Base-by-base conservation (phyloP, 352 stramenopile species). In the Pythium angustatum region DNA sequence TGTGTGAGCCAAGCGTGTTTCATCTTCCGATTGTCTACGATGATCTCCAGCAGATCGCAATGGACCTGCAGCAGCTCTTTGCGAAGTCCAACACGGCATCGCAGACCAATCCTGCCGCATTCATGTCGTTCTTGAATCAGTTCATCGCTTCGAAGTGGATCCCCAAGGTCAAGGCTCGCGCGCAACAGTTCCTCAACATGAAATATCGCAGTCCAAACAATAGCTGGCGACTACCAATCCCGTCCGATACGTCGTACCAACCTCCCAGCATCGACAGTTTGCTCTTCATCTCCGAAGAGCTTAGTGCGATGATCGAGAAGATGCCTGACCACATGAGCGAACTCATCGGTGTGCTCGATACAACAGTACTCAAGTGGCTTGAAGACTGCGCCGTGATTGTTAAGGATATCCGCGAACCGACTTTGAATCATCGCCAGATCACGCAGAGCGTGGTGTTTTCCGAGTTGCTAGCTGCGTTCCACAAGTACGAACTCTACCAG, bases 111-210 rank as follows among this genome's bases (percentile, higher is more conserved):
- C 66, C 69, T 0, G 77, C 77, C 0, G 68, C 68, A 3, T 85
- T 89, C 26, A 44, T 63, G 17, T 66, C 76, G 17, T 93, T 91
- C 48, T 61, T 93, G 21, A 86, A 77, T 38, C 75, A 72, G 9
- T 94, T 92, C 43, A 81, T 91, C 30, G 69, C 68, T 2, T 67
- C 78, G n/a, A 87, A 88, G 50, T 94, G 85, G 85, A 80, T 92
- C 54, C 79, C 82, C 21, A 89, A 87, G 48, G 76, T 94, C 36
- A 87, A 91, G 56, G 47, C 65, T 5, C 88, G 91, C 40, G 83
- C 85, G 0, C 78, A 85, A 72, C 73, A 88, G 49, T 87, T 88
- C 51, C 53, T 91, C 12, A 74, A 67, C 8, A 67, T 83, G 15
- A 91, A 88, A 57, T 78, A 81, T 31, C 79, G 76, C 1, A 79